Percentiles rank a stretch among this genome's conserved stretches.
Conservation (phyloP, 2,329 filamentous ascomycete species). For the Pseudocercospora crystallina region DNA sequence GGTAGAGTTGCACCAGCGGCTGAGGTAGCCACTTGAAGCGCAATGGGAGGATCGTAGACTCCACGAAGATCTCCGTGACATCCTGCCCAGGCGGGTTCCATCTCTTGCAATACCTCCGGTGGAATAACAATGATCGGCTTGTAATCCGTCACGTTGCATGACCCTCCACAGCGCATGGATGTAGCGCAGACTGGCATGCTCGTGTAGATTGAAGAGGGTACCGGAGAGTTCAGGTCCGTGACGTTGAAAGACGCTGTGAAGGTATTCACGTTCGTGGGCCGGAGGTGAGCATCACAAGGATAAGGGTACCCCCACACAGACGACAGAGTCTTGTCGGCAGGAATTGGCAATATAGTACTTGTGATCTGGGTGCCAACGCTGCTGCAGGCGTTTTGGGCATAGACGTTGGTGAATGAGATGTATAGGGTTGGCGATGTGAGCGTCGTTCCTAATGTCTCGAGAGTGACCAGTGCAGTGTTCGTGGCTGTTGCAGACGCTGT, state of each 20-base stretch:
- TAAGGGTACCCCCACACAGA: slow-evolving; percentile 13
- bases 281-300: slow-evolving; percentile 8
- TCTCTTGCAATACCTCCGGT: slow-evolving; percentile 6
- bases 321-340: slow-evolving; percentile 14
- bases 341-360: slow-evolving; percentile 23
- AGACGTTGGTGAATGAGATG: slow-evolving; percentile 23
- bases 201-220: not conserved
- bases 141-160: slow-evolving; percentile 4
- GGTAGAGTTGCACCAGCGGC: slow-evolving; percentile 6
- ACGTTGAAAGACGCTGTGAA: slow-evolving; percentile 19
- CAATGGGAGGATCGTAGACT: slow-evolving; percentile 21
- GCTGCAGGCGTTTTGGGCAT: slow-evolving; percentile 23
- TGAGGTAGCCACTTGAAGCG: slow-evolving; percentile 7
- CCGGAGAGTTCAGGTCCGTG: slow-evolving; percentile 14
- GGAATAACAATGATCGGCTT: slow-evolving; percentile 24
- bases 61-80: slow-evolving; percentile 23
- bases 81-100: slow-evolving; percentile 20
- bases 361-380: slow-evolving; percentile 13
- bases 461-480: slow-evolving; percentile 11
- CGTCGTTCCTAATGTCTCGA: slow-evolving; percentile 18
- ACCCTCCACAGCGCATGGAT: not conserved
- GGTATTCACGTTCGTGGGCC: slow-evolving; percentile 7
- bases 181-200: not conserved
- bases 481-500: slow-evolving; percentile 7
- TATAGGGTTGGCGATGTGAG: slow-evolving; percentile 28